Percentiles rank a stretch among this genome's conserved stretches.
Conservation (phyloP, 129 eudicot species). For the Rutidosis leptorrhynchoides region DNA sequence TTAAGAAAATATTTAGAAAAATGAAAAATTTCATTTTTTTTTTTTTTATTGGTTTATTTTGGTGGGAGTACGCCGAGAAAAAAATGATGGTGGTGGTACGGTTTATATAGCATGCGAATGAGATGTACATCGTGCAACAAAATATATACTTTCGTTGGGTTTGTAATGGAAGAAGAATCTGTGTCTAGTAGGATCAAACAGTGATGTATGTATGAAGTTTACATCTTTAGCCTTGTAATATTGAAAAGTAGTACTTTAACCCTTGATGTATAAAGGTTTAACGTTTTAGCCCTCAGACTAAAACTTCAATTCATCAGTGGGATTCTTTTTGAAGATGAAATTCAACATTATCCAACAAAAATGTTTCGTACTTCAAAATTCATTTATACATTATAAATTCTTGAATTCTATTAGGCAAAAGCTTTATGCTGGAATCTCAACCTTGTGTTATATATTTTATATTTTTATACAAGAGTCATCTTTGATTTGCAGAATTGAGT, state of each 20-base stretch:
- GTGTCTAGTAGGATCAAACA: conserved; percentile 1
- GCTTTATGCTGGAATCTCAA: no score
- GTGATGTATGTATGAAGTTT: not conserved
- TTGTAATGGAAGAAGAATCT: not conserved
- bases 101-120: conserved; percentile 1
- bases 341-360: no score
- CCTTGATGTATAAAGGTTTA: not conserved
- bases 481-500: no score
- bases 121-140: conserved; percentile 11
- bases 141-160: not conserved
- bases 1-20: conserved; percentile 18
- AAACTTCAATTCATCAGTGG: not conserved
- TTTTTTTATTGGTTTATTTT: not conserved
- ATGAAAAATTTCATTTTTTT: conserved; percentile 20
- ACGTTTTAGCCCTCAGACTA: not conserved
- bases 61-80: conserved; percentile 28
- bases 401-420: no score
- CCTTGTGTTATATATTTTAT: no score
- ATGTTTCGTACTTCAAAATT: no score
- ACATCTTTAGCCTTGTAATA: not conserved
- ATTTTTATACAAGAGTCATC: no score
- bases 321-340: not conserved
- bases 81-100: conserved; percentile 19
- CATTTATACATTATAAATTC: no score
- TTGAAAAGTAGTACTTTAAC: not conserved